Evolutionary conservation across 2,329 filamentous ascomycete genomes (phyloP), one percentile per base, ranked within the genome.

Genomic region (Pseudocercospora eumusae): DNA sequence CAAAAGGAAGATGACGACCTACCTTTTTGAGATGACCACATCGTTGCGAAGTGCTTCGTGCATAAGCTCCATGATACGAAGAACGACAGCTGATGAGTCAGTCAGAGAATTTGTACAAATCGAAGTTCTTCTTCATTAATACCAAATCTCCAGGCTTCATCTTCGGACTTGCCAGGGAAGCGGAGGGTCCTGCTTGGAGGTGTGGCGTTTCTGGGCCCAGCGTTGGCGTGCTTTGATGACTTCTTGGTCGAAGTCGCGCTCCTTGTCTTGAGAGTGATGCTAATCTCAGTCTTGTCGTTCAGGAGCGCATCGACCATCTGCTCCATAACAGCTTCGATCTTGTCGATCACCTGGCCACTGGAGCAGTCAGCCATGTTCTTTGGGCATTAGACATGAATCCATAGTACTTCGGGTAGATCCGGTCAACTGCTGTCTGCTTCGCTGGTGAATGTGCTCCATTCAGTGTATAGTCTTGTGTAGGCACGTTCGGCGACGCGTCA

Each of bases 71-170:
- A 88, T 73, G 8, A 87, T 81, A 5, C 83, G 80, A n/a, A 85
- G 63, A 3, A 84, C 73, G 5, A 84, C 79, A 66, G 83, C 84
- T 85, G 61, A 4, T 56, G 11, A 11, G 20, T 54, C 1, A 1
- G 47, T 66, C 42, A 62, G 62, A 60, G 9, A 3, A 33, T 7
- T 36, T 31, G 8, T 15, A 21, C n/a, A 44, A 8, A 6, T 3
- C 42, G 10, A n/a, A 20, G 6, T 7, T 18, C 27, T 25, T 11
- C 31, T 13, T 9, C 15, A 2, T 28, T 45, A 71, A 64, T 69
- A 84, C 82, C 78, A 66, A 84, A 84, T 68, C 81, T 81, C 84
- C 84, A 86, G 13, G 84, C 83, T 70, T 87, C 85, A 59, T 82
- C 77, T 3, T 75, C 75, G 56, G 76, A 82, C 61, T 75, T 82